Evolutionary conservation across 371 early-diverging fungal species (phyloP).

Genomic region (Mucor circinelloides): DNA sequence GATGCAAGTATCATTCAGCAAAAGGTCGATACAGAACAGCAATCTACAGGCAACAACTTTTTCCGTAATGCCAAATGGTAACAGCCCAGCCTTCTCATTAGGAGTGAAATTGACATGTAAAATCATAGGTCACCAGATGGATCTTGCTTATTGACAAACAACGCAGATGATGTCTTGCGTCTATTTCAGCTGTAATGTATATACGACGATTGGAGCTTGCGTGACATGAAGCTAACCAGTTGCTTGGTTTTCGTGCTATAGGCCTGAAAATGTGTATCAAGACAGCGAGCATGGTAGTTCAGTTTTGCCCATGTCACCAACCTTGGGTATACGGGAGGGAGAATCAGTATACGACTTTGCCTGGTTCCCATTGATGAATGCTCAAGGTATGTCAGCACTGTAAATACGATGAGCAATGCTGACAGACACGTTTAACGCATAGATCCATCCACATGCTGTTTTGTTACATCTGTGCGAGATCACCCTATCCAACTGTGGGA

Average conservation of each 20-base stretch:
- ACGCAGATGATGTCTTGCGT: constrained; percentile 62
- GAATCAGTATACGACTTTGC: constrained; percentile 67
- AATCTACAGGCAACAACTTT: constrained; percentile 31
- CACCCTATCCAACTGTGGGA: constrained; percentile 78
- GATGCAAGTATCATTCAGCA: constrained; percentile 25
- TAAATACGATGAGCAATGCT: too few relatives aligned
- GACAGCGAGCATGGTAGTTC: constrained; percentile 11
- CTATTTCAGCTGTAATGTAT: constrained; percentile 55
- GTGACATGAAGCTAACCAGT: neutral
- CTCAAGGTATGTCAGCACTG: constrained; percentile 53
- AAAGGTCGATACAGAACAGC: constrained; percentile 3
- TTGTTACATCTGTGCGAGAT: constrained; percentile 66
- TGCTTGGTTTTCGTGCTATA: neutral
- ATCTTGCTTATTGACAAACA: constrained; percentile 58
- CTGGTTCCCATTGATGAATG: constrained; percentile 73
- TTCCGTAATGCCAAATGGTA: constrained; percentile 48
- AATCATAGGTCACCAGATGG: constrained; percentile 69
- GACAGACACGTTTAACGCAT: neutral
- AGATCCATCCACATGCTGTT: constrained; percentile 70
- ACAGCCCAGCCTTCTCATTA: too few relatives aligned
- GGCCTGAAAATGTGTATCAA: constrained; percentile 32
- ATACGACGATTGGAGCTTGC: too few relatives aligned
- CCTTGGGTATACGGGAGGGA: constrained; percentile 50
- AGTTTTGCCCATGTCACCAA: constrained; percentile 27
- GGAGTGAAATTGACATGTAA: neutral